Base-by-base conservation (phyloP, 495 filamentous ascomycete species). In the Aspergillus leporis region DNA sequence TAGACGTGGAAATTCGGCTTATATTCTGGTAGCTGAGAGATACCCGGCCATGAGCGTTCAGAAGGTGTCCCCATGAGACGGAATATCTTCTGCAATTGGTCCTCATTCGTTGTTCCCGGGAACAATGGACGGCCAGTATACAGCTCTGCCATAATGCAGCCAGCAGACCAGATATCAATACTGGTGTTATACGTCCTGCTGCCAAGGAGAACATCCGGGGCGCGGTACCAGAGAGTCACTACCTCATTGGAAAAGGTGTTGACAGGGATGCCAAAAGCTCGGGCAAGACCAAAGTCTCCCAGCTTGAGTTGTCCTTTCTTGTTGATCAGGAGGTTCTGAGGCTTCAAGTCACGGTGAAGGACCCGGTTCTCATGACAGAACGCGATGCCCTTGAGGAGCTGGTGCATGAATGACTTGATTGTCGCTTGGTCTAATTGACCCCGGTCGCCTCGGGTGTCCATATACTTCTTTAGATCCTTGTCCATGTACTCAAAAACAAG, bases 401-500 rank as follows among this genome's bases (percentile, higher is more conserved):
- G 93, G 76, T 91, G 89, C 92, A 97, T 97, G 82, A 97, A 98
- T 23, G 90, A 93, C 75, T 97, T 98, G 80, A 98, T 95, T 40
- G 90, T 92, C 40, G 81, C 74, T 31, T 90, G 89, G 69, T 93
- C 89, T 41, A 98, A 77, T 22, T 89, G 88, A 30, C 93, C 92
- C 54, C 90, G 83, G 46, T 93, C 88, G 62, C 90, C 89, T 28
- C 90, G 84, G 18, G 86, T 87, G 66, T 99, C 94, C 94, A 99
- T 99, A 76, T 97, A 98, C 71, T 93, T 94, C 82, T 99, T 99
- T n/a, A 99, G 79, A 67, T 99, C 94, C 65, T 92, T 87, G 74
- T 99, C 94, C 87, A 99, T 96, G 72, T 88, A 97, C 73, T 99
- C 94, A 63, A 97, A 96, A 14, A 99, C 94, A 38, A 99, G 89